Evolutionary conservation across 2,329 filamentous ascomycete species (phyloP).

Genomic region (Dichotomopilus funicola): DNA sequence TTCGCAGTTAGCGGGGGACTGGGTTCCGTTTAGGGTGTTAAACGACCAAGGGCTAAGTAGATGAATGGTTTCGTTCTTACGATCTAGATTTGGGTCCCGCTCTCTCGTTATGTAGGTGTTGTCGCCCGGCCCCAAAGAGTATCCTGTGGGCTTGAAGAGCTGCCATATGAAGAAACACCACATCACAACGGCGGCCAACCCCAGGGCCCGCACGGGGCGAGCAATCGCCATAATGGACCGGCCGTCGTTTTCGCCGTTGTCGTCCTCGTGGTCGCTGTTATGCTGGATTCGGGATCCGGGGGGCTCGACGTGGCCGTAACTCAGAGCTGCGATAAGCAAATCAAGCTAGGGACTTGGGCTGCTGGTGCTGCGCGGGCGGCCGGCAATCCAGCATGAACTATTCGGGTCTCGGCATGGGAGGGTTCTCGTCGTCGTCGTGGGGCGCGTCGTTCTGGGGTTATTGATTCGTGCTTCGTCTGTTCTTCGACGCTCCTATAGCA

Average conservation of each 20-base stretch:
- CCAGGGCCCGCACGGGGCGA: conserved; percentile 74
- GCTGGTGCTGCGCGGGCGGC: not conserved
- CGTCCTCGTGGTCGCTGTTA: too few species aligned
- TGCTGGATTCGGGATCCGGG: too few species aligned
- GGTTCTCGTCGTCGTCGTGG: not conserved
- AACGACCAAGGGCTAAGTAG: too few species aligned
- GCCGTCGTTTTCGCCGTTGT: too few species aligned
- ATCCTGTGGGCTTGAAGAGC: conserved; percentile 54
- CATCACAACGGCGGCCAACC: conserved; percentile 61
- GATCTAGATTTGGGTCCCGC: conserved; percentile 78
- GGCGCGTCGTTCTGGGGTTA: too few species aligned
- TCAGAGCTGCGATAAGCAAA: too few species aligned
- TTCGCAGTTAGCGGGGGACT: conserved; percentile 7
- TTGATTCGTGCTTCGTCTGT: too few species aligned
- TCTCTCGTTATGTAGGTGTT: conserved; percentile 42
- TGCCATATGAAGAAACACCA: conserved; percentile 76
- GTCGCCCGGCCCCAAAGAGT: conserved; percentile 31
- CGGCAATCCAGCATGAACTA: not conserved
- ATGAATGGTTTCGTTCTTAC: conserved; percentile 45
- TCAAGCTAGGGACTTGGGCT: too few species aligned
- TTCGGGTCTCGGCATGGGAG: conserved; percentile 5
- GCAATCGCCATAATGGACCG: conserved; percentile 67
- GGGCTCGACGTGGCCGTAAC: too few species aligned
- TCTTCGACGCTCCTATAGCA: too few species aligned
- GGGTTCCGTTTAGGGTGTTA: too few species aligned